Percentiles rank a stretch among this genome's conserved stretches.
phyloP scores from a whole-genome alignment of 75 land plant species.

The Picea sitchensis region DNA sequence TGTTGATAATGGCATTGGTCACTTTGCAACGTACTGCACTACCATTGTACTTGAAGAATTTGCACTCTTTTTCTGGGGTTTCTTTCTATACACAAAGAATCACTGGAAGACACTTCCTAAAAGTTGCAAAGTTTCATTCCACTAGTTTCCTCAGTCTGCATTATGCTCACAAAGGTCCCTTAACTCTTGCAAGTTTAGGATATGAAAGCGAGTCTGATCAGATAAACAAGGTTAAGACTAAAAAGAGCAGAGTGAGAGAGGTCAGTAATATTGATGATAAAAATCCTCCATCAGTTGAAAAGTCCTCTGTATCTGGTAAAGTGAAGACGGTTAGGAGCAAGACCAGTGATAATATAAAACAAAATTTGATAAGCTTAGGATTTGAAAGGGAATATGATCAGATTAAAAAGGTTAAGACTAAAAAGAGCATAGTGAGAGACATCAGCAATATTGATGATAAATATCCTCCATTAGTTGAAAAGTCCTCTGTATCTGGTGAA shows the following conservation, averaged over 20 bases:
- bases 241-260: background rate
- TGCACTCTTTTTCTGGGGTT: background rate
- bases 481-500: constrained; percentile 1
- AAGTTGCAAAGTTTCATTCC: background rate
- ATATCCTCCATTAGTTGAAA: background rate
- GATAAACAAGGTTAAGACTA: background rate
- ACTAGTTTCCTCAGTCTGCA: background rate
- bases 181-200: constrained; percentile 20
- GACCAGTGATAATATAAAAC: constrained; percentile 7
- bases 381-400: background rate
- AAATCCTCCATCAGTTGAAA: background rate
- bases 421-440: background rate
- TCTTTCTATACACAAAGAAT: background rate
- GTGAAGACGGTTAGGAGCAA: constrained; percentile 13
- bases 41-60: background rate
- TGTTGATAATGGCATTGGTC: constrained; percentile 4
- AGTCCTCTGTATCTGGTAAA: constrained; percentile 5
- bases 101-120: background rate
- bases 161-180: background rate
- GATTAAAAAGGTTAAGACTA: background rate
- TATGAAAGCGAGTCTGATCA: constrained; percentile 4
- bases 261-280: background rate
- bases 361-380: constrained; percentile 4
- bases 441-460: background rate
- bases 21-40: background rate